Conservation (phyloP, 441 rosid species). For the Kokia cookei region DNA sequence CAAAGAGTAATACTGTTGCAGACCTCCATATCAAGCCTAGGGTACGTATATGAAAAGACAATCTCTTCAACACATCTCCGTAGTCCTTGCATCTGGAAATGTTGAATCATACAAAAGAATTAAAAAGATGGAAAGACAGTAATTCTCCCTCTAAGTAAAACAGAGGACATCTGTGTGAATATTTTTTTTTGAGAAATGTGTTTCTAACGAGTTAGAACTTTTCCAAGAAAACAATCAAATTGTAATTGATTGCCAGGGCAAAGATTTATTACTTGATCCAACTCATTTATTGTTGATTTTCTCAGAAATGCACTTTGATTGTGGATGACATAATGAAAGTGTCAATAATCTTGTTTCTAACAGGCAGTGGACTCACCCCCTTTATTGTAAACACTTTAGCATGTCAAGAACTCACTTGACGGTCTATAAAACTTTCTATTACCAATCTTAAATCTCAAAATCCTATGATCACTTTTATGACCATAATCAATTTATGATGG, state of each 20-base stretch:
- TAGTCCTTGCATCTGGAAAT: slow-evolving; percentile 52
- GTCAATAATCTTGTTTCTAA: not conserved
- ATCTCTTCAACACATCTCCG: slow-evolving; percentile 86
- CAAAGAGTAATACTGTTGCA: not conserved
- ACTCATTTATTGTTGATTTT: not conserved
- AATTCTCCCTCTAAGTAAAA: not conserved
- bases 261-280: not conserved
- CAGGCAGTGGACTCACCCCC: not conserved
- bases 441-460: not conserved
- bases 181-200: not conserved
- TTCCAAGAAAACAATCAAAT: not conserved
- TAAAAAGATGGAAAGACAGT: not conserved
- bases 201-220: not conserved
- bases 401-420: not conserved
- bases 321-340: not conserved
- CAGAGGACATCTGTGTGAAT: not conserved
- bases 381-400: not conserved
- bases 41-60: slow-evolving; percentile 76
- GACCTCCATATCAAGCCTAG: slow-evolving; percentile 71
- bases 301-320: not conserved
- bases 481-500: not conserved
- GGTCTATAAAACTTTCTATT: not conserved
- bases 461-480: not conserved
- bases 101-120: not conserved
- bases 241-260: no score